Evolutionary conservation across 73 alveolate genomes (phyloP), one percentile per base, ranked within the genome.

Genomic region (Paramecium caudatum): DNA sequence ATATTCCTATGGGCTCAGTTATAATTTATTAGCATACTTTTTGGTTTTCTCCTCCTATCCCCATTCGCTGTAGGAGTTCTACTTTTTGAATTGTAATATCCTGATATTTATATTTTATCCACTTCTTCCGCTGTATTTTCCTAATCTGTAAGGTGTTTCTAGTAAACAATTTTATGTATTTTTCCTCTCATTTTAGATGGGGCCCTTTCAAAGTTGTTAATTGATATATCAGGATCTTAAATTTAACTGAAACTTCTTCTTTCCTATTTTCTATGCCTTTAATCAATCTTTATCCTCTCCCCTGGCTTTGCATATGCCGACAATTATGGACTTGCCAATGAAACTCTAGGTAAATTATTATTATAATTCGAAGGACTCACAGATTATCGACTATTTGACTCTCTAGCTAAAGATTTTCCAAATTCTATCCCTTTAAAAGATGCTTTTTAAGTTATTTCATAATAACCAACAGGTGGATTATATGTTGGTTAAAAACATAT

Each of bases 391-490:
- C 13, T 68, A 5, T 15, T 36, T 68, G 37, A 32, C 10, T 74
- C 55, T 39, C 88, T 74, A 9, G 69, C 7, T 41, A 45, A 7
- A 37, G 62, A 21, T 45, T 74, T 74, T 8, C 39, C 8, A 45
- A 74, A 74, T 8, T 74, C 88, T 19, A 15, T 1, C 10, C 88
- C 62, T 74, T 45, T 74, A 12, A 68, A 5, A 0, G 7, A 4
- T 8, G 17, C 9, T 39, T 37, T 7, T 2, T 74, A 45, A 41
- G 19, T 43, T 45, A 74, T 12, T 27, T 74, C 88, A 15, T 74
- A 74, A 16, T 37, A 41, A 21, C 88, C 88, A 37, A 74, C 88
- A 74, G 88, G 88, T 34, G 88, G 88, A 23, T 74, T 41, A n/a
- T 74, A 74, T 19, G 39, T 43, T 25, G 47, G 50, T 0, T 65